Evolutionary conservation across 2,329 filamentous ascomycete genomes (phyloP), one percentile per base, ranked within the genome.

Genomic region (Teratosphaeria gauchensis): DNA sequence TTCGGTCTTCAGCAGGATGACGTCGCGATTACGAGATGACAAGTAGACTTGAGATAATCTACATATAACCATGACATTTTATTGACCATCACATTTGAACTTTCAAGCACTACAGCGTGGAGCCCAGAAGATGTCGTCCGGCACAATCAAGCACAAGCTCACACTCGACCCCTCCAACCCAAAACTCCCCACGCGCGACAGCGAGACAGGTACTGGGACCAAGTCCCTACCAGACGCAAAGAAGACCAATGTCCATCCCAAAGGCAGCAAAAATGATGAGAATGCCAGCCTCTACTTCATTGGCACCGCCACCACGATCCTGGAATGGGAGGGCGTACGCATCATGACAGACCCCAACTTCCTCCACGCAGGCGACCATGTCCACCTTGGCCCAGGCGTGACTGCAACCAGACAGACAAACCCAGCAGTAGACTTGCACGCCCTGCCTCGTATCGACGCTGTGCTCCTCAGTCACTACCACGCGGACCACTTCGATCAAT

Each of bases 401-500:
- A 80, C 76, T 1, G 80, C 76, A 0, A 76, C 75, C 28, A 75
- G 84, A 1, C 69, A 72, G 28, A 86, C 80, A 0, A 80, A 87
- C 62, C 84, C 84, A 24, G 82, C 82, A 0, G 75, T 87, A 16
- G 79, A 85, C 58, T 68, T 87, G 4, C 76, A 84, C 54, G 75
- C 82, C 31, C 73, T 87, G 1, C 85, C 85, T 1, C 74, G 77
- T 1, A 76, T 87, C 21, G 83, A 87, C 66, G 73, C 76, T 0
- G 77, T 88, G 2, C 73, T 87, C 33, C 73, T 88, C 1, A 84
- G 80, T 1, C 84, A 87, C 65, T 87, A 87, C 66, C 85, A 88
- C 63, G 84, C 74, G 31, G 81, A 82, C 64, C 80, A 83, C 64
- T 83, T 83, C 63, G 81, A 83, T 63, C 71, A 76, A 54, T 70